These are phyloP conservation scores for Punctularia strigosozonata DNA, from an alignment of 768 basidiomycete species.

Conservation along the genomic window DNA sequence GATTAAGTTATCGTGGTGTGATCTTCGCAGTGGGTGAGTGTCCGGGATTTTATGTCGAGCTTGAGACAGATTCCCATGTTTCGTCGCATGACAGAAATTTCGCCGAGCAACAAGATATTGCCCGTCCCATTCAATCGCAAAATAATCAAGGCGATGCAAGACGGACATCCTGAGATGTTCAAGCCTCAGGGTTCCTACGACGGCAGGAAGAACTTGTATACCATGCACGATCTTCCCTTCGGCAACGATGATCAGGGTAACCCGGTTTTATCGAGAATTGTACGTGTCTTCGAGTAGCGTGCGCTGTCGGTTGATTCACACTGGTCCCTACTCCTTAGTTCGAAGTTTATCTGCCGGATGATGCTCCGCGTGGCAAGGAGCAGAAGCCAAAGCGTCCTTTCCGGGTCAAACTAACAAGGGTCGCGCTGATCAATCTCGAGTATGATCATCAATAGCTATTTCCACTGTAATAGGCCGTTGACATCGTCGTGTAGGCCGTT, in stretches of 20 bases:
- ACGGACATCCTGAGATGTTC: slow-evolving; percentile 50
- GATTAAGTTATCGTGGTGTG: not conserved
- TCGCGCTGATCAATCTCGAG: slow-evolving; percentile 81
- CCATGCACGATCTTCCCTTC: slow-evolving; percentile 49
- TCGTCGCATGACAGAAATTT: slow-evolving; percentile 57
- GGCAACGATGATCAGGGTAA: slow-evolving; percentile 31
- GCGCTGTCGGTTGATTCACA: not conserved
- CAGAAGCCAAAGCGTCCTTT: slow-evolving; percentile 50
- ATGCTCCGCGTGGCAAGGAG: slow-evolving; percentile 9
- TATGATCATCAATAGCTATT: no score
- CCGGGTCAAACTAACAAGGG: slow-evolving; percentile 51
- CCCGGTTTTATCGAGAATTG: no score
- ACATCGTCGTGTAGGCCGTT: slow-evolving; percentile 36
- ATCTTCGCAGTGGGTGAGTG: slow-evolving; percentile 31
- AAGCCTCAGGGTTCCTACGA: slow-evolving; percentile 68
- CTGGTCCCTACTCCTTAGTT: slow-evolving; percentile 35
- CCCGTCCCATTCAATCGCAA: slow-evolving; percentile 62
- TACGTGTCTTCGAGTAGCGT: no score
- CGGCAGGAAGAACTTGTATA: slow-evolving; percentile 69
- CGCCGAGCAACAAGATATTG: slow-evolving; percentile 54
- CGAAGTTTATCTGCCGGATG: slow-evolving; percentile 41
- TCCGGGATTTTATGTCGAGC: no score
- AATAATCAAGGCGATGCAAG: slow-evolving; percentile 53
- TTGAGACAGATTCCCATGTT: not conserved
- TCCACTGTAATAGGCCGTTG: slow-evolving; percentile 2